These are phyloP conservation scores for Malania oleifera DNA, from an alignment of 164 flowering plant genomes.

Conservation along the genomic window DNA sequence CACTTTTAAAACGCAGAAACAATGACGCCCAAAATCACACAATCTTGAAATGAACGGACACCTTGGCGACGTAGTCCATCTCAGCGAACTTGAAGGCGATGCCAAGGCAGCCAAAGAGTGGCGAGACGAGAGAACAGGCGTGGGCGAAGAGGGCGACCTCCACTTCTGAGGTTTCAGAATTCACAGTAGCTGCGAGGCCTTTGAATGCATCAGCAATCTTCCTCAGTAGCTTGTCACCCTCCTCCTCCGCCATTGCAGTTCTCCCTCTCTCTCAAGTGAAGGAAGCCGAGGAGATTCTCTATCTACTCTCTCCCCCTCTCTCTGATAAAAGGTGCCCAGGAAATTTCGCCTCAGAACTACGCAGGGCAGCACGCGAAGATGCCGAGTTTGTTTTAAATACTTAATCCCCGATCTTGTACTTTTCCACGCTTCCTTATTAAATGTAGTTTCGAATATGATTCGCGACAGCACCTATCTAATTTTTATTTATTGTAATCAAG, in stretches of 20 bases:
- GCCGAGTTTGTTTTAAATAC: too few species aligned
- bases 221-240: slow-evolving; percentile 43
- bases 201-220: slow-evolving; percentile 57
- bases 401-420: too few species aligned
- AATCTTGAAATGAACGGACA: slow-evolving; percentile 4
- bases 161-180: slow-evolving; percentile 31
- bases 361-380: too few species aligned
- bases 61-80: slow-evolving; percentile 94
- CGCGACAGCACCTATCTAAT: too few species aligned
- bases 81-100: slow-evolving; percentile 97
- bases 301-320: too few species aligned
- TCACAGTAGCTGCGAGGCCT: slow-evolving; percentile 38
- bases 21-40: background rate
- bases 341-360: too few species aligned
- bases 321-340: too few species aligned
- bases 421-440: too few species aligned
- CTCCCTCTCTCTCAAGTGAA: background rate
- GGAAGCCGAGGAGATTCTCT: too few species aligned
- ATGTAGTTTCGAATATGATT: too few species aligned
- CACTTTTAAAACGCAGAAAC: too few species aligned
- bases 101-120: slow-evolving; percentile 82
- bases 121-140: slow-evolving; percentile 90
- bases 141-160: slow-evolving; percentile 63
- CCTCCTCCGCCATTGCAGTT: slow-evolving; percentile 30
- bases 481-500: too few species aligned